phyloP scores from a whole-genome alignment of 768 basidiomycete species.

The Xerocomus potaroensis region DNA sequence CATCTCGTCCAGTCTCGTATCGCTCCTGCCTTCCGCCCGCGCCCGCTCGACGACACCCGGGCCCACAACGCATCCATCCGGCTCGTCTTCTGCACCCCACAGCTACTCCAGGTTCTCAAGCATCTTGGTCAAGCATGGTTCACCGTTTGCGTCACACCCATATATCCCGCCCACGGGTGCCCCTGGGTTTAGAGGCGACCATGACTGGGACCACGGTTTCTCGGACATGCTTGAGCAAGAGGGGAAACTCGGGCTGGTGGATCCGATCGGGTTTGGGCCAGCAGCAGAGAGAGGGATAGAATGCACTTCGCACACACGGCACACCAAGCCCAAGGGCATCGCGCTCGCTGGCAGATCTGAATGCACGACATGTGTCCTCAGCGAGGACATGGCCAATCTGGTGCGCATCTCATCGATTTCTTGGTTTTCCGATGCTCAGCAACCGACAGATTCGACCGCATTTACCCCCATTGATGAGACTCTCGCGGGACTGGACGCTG shows the following conservation, averaged over 20 bases:
- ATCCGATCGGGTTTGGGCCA: slow-evolving; percentile 38
- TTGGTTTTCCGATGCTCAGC: background rate
- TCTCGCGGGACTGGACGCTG: slow-evolving; percentile 70
- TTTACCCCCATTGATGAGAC: slow-evolving; percentile 69
- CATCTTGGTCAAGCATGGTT: slow-evolving; percentile 36
- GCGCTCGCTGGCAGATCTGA: slow-evolving; percentile 54
- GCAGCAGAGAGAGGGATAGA: slow-evolving; percentile 22
- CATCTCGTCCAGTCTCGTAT: slow-evolving; percentile 49
- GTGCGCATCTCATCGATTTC: slow-evolving; percentile 39
- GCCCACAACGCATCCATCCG: slow-evolving; percentile 3
- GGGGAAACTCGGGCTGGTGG: slow-evolving; percentile 34
- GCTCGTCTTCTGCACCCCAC: slow-evolving; percentile 10
- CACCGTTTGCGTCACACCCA: slow-evolving; percentile 46
- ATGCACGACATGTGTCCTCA: slow-evolving; percentile 50
- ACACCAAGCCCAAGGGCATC: slow-evolving; percentile 40
- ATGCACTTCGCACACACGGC: slow-evolving; percentile 6
- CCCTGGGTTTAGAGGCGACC: slow-evolving; percentile 70
- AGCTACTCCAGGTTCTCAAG: slow-evolving; percentile 9
- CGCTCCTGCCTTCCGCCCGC: slow-evolving; percentile 35
- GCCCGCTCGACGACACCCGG: slow-evolving; percentile 9
- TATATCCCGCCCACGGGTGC: slow-evolving; percentile 59
- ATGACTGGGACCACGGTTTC: slow-evolving; percentile 64
- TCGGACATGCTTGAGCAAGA: slow-evolving; percentile 47
- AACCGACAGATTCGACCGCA: slow-evolving; percentile 58
- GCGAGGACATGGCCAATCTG: slow-evolving; percentile 49